Base-by-base conservation (phyloP, 2,329 filamentous ascomycete genomes). In the Fusarium sp. region DNA sequence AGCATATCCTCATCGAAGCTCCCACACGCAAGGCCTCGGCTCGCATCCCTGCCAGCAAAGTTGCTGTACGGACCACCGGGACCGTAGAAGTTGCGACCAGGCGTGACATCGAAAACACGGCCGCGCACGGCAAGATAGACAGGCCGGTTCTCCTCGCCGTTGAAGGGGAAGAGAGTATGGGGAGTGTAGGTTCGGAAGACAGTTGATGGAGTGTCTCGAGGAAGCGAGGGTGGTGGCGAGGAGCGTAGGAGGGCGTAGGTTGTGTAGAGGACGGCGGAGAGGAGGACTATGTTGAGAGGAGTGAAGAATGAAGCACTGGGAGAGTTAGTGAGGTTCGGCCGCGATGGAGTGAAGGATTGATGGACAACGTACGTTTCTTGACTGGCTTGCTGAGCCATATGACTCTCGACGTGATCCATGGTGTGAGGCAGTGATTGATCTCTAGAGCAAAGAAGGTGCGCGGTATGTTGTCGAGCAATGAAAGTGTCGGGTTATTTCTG, bases 1-100 rank as follows among this genome's bases (percentile, higher is more conserved):
- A 98, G 83, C 94, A 98, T 97, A 9, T 94, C 92, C 84, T 93
- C 89, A 78, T 98, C 96, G 80, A 99, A 98, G 83, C 93, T 97
- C 63, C 94, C 93, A 80, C 89, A 93, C 2, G 96, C 95, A 65
- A 99, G 83, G 2, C 96, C 96, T 55, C 95, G 87, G 70, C 89
- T 94, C 22, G 96, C 96, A 81, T 99, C 96, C 41, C 94, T 86
- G 1, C 96, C 96, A 1, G 96, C 96, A 78, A 99, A 99, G 83
- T 98, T 98, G 80, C 91, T 91, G 80, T 99, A 99, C 3, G 95
- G 94, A 0, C 95, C 95, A 14, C 94, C 94, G 22, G 96, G 96
- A 6, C 96, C 96, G 82, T 99, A 99, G 81, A 98, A 98, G 84
- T 97, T 94, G 77, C 91, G 89, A 25, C 96, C 95, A 16, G 90